Conservation (phyloP, 2,329 filamentous ascomycete species). For the Cytospora piceicola region DNA sequence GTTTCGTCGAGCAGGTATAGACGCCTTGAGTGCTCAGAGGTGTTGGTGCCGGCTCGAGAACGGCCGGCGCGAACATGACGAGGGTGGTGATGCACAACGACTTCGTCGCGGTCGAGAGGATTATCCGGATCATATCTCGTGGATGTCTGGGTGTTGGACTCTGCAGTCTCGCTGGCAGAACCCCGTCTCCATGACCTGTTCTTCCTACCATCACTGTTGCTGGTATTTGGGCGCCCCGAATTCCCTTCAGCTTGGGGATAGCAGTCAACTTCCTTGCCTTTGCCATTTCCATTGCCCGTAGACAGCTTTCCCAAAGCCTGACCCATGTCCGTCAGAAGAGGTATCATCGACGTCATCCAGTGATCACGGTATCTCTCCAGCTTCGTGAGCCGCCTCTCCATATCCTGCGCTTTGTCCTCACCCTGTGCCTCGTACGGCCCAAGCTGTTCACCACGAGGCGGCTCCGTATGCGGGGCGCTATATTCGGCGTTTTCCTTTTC, state of each 20-base stretch:
- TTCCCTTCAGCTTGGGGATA: constrained; percentile 1
- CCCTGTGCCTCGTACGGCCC: constrained; percentile 28
- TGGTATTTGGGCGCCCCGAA: not conserved
- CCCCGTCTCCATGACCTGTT: not conserved
- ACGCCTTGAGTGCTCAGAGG: constrained; percentile 11
- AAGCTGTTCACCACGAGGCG: constrained; percentile 23
- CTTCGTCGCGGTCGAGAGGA: constrained; percentile 18
- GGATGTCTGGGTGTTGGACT: not conserved
- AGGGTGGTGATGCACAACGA: constrained; percentile 5
- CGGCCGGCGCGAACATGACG: constrained; percentile 2
- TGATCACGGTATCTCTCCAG: constrained; percentile 53
- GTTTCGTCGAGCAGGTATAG: constrained; percentile 20
- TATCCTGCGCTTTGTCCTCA: constrained; percentile 40
- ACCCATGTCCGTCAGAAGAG: constrained; percentile 51
- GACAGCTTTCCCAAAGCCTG: constrained; percentile 37
- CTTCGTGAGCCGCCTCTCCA: constrained; percentile 50
- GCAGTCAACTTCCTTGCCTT: not conserved
- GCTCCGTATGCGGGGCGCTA: constrained; percentile 11
- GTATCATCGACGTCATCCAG: constrained; percentile 49
- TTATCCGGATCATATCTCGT: not conserved
- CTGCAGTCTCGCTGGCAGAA: constrained; percentile 1
- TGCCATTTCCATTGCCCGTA: not conserved
- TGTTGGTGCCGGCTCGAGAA: constrained; percentile 13
- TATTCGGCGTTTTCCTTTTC: not conserved
- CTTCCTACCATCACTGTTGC: constrained; percentile 5